Evolutionary conservation across 352 stramenopile species (phyloP), one percentile per base, ranked within the genome.

Genomic region (Phytophthora sp.): DNA sequence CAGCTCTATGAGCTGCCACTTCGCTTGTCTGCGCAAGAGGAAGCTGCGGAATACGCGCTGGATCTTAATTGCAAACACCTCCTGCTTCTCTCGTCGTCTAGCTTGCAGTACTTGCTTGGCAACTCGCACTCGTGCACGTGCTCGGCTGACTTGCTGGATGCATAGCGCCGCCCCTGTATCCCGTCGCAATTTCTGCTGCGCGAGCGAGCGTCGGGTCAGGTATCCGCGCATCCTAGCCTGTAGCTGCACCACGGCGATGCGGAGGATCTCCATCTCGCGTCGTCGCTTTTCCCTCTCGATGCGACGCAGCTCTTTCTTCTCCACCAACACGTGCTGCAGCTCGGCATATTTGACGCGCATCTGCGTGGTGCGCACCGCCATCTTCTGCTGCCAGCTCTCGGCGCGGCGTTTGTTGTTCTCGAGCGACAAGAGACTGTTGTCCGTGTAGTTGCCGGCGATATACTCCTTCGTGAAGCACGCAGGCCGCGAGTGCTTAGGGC

Each of bases 271-370:
- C 18, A 70, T 68, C 47, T 85, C 81, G 8, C 59, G 69, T 8
- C 67, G 64, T 7, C 76, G 64, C n/a, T 69, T 39, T n/a, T 87
- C 76, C 2, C 79, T 69, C 46, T 74, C 69, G 1, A 63, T 26
- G 12, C 55, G 50, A 2, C 79, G 76, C 30, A 71, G 45, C 29
- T 75, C 51, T 53, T 84, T 85, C 58, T 82, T 82, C 23, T 68
- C 38, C 38, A 84, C 68, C 18, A 87, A 62, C 12, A 77, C 74
- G 20, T 81, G 67, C 63, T 90, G 82, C 38, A 90, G 67, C 63
- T 86, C 77, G 7, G 76, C 71, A 56, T 86, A 82, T 64, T 86
- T 87, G 57, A 83, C 74, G 31, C 82, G 78, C 82, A 90, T 90
- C 29, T 78, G 79, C 46, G 71, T 73, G 9, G 77, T 88, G 38